phyloP scores from a whole-genome alignment of 441 rosid species.

The Theobroma grandiflorum region DNA sequence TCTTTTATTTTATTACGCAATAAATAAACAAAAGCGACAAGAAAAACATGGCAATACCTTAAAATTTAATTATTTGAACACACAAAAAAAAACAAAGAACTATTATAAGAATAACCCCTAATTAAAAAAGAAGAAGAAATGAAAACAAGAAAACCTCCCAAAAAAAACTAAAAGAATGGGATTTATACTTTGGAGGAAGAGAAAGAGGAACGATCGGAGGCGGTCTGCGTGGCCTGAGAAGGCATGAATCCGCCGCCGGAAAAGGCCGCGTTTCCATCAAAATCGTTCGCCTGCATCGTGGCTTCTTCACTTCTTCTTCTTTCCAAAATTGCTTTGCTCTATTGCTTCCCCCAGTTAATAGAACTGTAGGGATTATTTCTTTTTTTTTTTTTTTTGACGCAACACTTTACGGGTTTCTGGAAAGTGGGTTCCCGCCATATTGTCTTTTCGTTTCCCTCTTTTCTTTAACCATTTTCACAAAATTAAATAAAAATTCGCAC shows the following conservation, averaged over 20 bases:
- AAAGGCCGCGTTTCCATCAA: constrained; percentile 54
- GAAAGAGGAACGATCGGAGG: constrained; percentile 43
- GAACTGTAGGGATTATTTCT: not conserved
- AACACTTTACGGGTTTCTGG: not conserved
- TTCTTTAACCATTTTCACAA: not conserved
- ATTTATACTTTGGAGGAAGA: constrained; percentile 57
- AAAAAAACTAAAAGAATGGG: constrained; percentile 11
- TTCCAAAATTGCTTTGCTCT: not conserved
- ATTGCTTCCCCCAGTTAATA: not conserved
- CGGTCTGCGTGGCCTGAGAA: constrained; percentile 66
- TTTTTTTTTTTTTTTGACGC: not conserved
- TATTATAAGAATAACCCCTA: not conserved
- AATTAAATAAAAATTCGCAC: no score
- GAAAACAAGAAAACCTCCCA: not conserved
- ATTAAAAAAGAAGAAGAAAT: not conserved
- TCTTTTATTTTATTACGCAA: not conserved
- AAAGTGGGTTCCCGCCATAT: not conserved
- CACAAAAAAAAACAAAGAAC: not conserved
- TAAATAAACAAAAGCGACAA: constrained; percentile 12
- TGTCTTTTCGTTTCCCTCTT: not conserved
- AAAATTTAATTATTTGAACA: not conserved
- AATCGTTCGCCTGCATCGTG: constrained; percentile 32
- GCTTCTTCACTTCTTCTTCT: not conserved
- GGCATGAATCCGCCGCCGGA: constrained; percentile 75
- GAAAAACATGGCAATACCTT: constrained; percentile 8